Base-by-base conservation (phyloP, 768 basidiomycete genomes). In the Cytidiella melzeri region DNA sequence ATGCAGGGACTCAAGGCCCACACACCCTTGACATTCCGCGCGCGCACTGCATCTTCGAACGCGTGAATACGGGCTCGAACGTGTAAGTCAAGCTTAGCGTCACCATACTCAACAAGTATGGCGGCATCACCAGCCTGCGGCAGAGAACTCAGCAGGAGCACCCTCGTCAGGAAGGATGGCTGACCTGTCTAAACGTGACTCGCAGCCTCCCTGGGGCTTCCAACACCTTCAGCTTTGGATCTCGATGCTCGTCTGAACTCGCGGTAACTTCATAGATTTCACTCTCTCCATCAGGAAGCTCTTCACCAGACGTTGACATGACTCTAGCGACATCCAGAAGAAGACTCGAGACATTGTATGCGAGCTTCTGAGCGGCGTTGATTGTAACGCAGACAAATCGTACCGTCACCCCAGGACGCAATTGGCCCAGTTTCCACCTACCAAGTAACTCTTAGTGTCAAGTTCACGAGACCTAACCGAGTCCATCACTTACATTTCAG, bases 401-500 rank as follows among this genome's bases (percentile, higher is more conserved):
- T 3, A 87, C 65, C 0, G 71, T 74, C 44, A 67, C 69, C 13
- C 82, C 84, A 0, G 83, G 76, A 18, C 72, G 68, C 23, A 84
- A 56, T 58, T 87, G 84, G 0, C 84, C 84, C 5, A 84, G 51
- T 55, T 84, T 83, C 83, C 83, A 86, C 66, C 81, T 80, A 34
- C 57, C 48, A 18, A 37, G 11, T n/a, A 3, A 47, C 9, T 26
- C 44, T n/a, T 51, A 5, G 27, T 9, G 27, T n/a, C n/a, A n/a
- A n/a, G n/a, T n/a, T n/a, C n/a, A n/a, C n/a, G 2, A 9, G 13
- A n/a, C 9, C 13, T n/a, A 24, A 34, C n/a, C n/a, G n/a, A n/a
- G n/a, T n/a, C n/a, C n/a, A n/a, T 34, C 30, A 62, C 74, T 45
- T 54, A 80, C 81, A 74, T 57, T 15, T 83, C 80, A 1, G 67